Percentiles rank a stretch among this genome's conserved stretches.
These are phyloP conservation scores for Dalbergia cultrata DNA, from an alignment of 306 rosid species.

Conservation along the genomic window DNA sequence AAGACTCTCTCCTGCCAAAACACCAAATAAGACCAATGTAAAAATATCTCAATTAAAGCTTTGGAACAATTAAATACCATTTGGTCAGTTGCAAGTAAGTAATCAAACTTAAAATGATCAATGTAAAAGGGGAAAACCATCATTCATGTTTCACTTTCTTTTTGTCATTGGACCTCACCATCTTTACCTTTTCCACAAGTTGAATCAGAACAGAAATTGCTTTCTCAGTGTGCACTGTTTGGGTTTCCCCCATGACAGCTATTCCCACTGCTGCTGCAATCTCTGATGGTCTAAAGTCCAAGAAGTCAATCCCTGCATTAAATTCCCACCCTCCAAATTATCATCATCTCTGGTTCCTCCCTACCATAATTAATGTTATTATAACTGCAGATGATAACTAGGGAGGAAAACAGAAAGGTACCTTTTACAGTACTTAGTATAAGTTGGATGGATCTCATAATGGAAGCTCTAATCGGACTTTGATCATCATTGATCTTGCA, in stretches of 20 bases:
- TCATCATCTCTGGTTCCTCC: constrained; percentile 23
- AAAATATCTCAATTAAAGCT: not conserved
- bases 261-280: constrained; percentile 93
- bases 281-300: constrained; percentile 91
- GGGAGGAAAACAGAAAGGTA: constrained; percentile 24
- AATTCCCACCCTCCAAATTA: constrained; percentile 58
- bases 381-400: not conserved
- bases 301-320: constrained; percentile 85
- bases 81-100: constrained; percentile 22
- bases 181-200: constrained; percentile 70
- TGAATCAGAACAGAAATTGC: constrained; percentile 69
- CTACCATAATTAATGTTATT: constrained; percentile 36
- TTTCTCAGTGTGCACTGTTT: constrained; percentile 65
- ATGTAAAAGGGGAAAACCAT: constrained; percentile 34
- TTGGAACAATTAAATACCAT: constrained; percentile 9
- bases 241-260: constrained; percentile 64
- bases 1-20: constrained; percentile 75
- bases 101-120: constrained; percentile 49
- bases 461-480: constrained; percentile 51
- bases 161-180: constrained; percentile 51
- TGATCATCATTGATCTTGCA: constrained; percentile 65
- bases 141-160: constrained; percentile 26
- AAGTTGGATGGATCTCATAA: constrained; percentile 63
- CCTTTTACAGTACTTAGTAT: constrained; percentile 69
- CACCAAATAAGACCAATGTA: constrained; percentile 7